phyloP scores from a whole-genome alignment of 2,329 filamentous ascomycete species.

The Zymoseptoria tritici region DNA sequence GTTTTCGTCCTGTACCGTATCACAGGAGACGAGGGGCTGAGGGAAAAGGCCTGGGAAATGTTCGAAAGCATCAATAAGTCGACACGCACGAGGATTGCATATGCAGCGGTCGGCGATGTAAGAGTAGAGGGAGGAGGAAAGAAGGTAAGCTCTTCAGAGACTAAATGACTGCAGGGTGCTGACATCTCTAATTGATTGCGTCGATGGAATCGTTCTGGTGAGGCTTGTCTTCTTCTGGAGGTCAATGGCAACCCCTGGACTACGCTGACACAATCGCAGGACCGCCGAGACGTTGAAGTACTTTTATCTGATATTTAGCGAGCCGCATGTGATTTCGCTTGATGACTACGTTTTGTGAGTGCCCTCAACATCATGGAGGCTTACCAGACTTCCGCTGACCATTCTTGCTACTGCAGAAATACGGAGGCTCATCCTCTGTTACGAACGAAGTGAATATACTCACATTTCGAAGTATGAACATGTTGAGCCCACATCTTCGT shows the following conservation, averaged over 20 bases:
- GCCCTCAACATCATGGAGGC: not conserved
- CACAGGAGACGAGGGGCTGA: conserved; percentile 59
- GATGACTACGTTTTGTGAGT: conserved; percentile 44
- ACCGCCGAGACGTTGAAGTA: conserved; percentile 59
- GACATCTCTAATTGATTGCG: too few species aligned
- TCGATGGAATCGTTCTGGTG: too few species aligned
- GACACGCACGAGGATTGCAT: conserved; percentile 56
- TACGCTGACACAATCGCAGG: not conserved
- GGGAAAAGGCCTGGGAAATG: conserved; percentile 68
- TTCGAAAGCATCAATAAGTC: conserved; percentile 56
- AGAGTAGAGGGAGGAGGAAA: conserved; percentile 39
- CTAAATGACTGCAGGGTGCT: too few species aligned
- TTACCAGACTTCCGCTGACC: too few species aligned
- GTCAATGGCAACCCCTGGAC: too few species aligned
- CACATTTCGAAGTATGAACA: not conserved
- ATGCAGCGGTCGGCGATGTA: conserved; percentile 61
- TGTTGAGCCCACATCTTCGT: not conserved
- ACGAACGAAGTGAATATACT: conserved; percentile 2
- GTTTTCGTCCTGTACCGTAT: conserved; percentile 72
- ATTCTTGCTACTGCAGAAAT: conserved; percentile 22
- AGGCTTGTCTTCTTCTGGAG: too few species aligned
- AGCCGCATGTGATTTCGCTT: conserved; percentile 51
- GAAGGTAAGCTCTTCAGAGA: conserved; percentile 15
- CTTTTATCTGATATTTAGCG: conserved; percentile 56
- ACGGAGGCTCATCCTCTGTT: conserved; percentile 38